Evolutionary conservation across 495 filamentous ascomycete species (phyloP).

Genomic region (Glutinoglossum americanum): DNA sequence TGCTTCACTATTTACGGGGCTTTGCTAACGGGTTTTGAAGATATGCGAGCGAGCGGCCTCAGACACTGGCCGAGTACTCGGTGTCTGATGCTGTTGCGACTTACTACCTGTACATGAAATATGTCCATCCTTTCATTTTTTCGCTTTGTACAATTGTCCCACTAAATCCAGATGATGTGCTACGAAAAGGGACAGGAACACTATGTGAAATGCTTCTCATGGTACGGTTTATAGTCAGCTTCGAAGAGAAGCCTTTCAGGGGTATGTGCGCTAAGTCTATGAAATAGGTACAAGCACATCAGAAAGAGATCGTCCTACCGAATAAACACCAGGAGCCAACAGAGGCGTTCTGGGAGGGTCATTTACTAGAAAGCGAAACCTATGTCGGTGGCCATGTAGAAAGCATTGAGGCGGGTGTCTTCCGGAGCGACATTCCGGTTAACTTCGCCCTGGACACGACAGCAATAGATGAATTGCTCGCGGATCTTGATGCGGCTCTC

Average conservation of each 20-base stretch:
- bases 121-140: constrained; percentile 98
- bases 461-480: constrained; percentile 72
- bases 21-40: neutral
- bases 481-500: constrained; percentile 75
- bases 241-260: neutral
- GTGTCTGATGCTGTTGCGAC: constrained; percentile 98
- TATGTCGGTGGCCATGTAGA: constrained; percentile 98
- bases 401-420: constrained; percentile 97
- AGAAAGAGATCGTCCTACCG: constrained; percentile 75
- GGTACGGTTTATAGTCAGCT: constrained; percentile 20
- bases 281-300: constrained; percentile 56
- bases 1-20: neutral
- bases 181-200: constrained; percentile 91
- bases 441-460: constrained; percentile 73
- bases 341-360: constrained; percentile 91
- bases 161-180: constrained; percentile 72
- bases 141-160: constrained; percentile 94
- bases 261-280: neutral
- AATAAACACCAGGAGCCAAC: constrained; percentile 88
- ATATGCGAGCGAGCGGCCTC: constrained; percentile 78
- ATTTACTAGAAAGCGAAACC: constrained; percentile 87
- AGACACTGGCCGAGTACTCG: constrained; percentile 90
- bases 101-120: constrained; percentile 99
- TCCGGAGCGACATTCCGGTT: constrained; percentile 83
- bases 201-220: constrained; percentile 97